A percentile compares a stretch with the other conserved stretches of the same genome.
Evolutionary conservation across 31 red algal genomes (phyloP).

Genomic region (Porphyra umbilicalis): DNA sequence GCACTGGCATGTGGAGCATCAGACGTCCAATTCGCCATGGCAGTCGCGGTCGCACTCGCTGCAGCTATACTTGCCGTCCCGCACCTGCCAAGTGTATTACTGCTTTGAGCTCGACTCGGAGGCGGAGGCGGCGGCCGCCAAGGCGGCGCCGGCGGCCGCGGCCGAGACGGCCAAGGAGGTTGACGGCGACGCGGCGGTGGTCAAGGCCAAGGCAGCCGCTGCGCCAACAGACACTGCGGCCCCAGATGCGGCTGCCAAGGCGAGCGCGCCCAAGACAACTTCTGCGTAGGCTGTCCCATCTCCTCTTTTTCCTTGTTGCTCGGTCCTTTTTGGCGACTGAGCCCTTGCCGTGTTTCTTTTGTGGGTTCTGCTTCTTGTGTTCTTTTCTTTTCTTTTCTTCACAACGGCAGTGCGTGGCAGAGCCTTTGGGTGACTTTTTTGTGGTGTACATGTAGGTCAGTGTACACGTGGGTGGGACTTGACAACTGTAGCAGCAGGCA

Average conservation of each 20-base stretch:
- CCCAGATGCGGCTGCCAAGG: not conserved
- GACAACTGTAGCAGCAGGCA: not conserved
- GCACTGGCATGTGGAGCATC: constrained; percentile 60
- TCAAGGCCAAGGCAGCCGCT: not conserved
- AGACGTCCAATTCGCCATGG: constrained; percentile 33
- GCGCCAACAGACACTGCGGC: not conserved
- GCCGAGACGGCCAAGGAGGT: not conserved
- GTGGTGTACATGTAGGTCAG: not conserved
- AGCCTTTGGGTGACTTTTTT: no score
- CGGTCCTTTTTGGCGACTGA: no score
- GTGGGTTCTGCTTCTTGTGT: not conserved
- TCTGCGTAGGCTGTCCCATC: not conserved
- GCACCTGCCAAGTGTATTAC: constrained; percentile 88
- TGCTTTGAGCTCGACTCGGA: constrained; percentile 52
- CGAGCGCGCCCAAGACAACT: not conserved
- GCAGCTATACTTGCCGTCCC: constrained; percentile 61
- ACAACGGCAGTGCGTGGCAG: no score
- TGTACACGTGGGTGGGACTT: not conserved
- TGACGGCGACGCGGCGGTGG: not conserved
- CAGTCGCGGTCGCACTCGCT: constrained; percentile 73
- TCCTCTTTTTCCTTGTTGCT: not conserved
- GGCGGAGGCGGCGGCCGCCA: not conserved
- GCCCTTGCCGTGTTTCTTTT: not conserved
- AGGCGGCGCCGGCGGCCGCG: not conserved
- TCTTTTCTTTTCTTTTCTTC: not conserved